These are phyloP conservation scores for Boletus sp. DNA, from an alignment of 1,284 basidiomycete genomes.

Conservation along the genomic window DNA sequence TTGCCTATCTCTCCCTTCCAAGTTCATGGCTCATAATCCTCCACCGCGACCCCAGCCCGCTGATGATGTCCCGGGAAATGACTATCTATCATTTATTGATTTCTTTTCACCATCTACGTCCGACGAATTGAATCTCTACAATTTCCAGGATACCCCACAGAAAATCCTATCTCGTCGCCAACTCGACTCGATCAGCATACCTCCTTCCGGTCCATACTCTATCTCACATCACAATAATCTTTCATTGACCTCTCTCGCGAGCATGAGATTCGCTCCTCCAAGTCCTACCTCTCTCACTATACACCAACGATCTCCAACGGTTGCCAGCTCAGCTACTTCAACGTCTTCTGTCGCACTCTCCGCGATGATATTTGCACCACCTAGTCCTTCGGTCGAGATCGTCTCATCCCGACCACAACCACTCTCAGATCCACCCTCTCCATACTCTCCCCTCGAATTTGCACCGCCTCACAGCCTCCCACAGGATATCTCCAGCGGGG, in stretches of 20 bases:
- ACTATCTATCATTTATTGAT: constrained; percentile 62
- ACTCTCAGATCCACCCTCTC: constrained; percentile 31
- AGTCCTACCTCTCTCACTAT: constrained; percentile 27
- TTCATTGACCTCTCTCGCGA: constrained; percentile 31
- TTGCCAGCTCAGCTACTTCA: constrained; percentile 11
- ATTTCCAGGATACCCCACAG: constrained; percentile 10
- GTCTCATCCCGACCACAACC: constrained; percentile 17
- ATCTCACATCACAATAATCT: constrained; percentile 13
- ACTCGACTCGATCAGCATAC: constrained; percentile 29
- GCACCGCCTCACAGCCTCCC: constrained; percentile 25
- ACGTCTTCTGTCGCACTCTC: constrained; percentile 29
- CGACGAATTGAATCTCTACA: constrained; percentile 32
- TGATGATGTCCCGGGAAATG: constrained; percentile 17
- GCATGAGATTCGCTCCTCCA: constrained; percentile 39
- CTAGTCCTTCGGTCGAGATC: constrained; percentile 30
- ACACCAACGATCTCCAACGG: constrained; percentile 14
- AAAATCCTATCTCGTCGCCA: constrained; percentile 14
- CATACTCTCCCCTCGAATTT: constrained; percentile 37
- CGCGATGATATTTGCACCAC: constrained; percentile 35
- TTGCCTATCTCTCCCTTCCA: constrained; percentile 39
- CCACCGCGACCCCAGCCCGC: constrained; percentile 20
- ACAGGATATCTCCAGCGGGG: constrained; percentile 38
- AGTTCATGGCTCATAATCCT: constrained; percentile 31
- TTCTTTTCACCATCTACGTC: constrained; percentile 46
- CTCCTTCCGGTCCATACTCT: constrained; percentile 25